Evolutionary conservation across 1,284 basidiomycete genomes (phyloP).

Genomic region (Ganoderma sp.): DNA sequence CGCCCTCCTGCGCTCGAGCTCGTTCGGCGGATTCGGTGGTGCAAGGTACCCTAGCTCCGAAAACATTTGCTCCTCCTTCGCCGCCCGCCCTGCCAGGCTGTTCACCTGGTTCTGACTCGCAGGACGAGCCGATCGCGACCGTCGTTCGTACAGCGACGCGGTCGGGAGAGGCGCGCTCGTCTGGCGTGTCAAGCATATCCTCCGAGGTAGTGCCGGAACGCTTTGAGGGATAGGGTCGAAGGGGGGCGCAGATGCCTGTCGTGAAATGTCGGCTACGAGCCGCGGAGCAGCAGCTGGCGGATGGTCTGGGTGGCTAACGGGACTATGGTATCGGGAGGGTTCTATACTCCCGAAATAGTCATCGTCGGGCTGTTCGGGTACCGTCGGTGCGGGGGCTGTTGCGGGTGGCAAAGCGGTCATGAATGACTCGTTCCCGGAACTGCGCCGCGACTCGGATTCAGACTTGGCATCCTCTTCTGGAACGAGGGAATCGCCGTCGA

Average conservation of each 20-base stretch:
- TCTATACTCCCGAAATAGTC: constrained; percentile 42
- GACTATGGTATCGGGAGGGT: constrained; percentile 10
- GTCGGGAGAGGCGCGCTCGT: constrained; percentile 63
- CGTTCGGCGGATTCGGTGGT: constrained; percentile 83
- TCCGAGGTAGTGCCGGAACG: constrained; percentile 55
- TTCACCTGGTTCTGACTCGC: constrained; percentile 43
- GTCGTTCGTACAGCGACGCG: constrained; percentile 47
- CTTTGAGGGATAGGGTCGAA: constrained; percentile 36
- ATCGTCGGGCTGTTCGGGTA: constrained; percentile 31
- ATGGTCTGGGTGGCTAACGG: constrained; percentile 6
- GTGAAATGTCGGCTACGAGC: constrained; percentile 30
- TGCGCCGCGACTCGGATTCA: not conserved
- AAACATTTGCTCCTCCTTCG: constrained; percentile 69
- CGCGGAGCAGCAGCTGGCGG: constrained; percentile 8
- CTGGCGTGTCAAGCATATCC: constrained; percentile 63
- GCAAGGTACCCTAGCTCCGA: constrained; percentile 72
- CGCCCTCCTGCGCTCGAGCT: constrained; percentile 79
- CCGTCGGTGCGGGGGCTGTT: constrained; percentile 36
- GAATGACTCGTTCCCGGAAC: constrained; percentile 9
- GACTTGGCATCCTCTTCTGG: not conserved
- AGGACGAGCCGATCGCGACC: constrained; percentile 47
- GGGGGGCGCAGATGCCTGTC: constrained; percentile 39
- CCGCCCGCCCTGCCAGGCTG: constrained; percentile 51
- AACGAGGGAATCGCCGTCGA: not conserved
- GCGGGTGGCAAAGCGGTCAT: constrained; percentile 34